These are phyloP conservation scores for Fraxinus sp. DNA, from an alignment of 305 asterid genomes.

Conservation along the genomic window DNA sequence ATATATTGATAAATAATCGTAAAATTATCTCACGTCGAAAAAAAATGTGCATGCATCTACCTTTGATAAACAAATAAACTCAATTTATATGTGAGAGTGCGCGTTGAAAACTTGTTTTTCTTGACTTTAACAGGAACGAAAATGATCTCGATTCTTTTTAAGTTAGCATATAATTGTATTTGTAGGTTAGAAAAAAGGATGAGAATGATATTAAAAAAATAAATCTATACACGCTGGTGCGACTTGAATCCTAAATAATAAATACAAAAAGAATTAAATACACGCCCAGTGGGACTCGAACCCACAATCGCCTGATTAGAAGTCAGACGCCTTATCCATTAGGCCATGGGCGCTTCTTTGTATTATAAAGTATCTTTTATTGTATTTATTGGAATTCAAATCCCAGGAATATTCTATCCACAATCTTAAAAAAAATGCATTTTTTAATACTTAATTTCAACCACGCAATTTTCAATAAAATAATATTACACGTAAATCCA, in stretches of 20 bases:
- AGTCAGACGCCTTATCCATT: slow-evolving; percentile 98
- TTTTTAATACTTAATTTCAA: too few relatives aligned
- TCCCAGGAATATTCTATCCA: too few relatives aligned
- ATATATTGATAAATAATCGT: too few relatives aligned
- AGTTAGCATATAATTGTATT: too few relatives aligned
- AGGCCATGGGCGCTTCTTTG: slow-evolving; percentile 76
- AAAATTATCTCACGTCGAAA: neutral
- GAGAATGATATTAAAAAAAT: neutral
- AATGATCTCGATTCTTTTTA: neutral
- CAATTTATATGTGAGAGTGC: neutral
- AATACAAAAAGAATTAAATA: neutral
- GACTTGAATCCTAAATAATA: neutral
- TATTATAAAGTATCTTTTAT: too few relatives aligned
- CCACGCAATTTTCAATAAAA: too few relatives aligned
- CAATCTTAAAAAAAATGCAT: too few relatives aligned
- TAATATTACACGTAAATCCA: too few relatives aligned
- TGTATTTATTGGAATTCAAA: too few relatives aligned
- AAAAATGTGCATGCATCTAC: neutral
- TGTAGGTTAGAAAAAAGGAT: neutral
- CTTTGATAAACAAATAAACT: too few relatives aligned
- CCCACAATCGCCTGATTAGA: slow-evolving; percentile 99
- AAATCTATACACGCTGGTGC: neutral
- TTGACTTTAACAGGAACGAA: neutral
- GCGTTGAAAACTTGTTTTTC: neutral
- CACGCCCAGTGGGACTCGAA: slow-evolving; percentile 99